phyloP scores from a whole-genome alignment of 495 filamentous ascomycete species.

The Tricharina praecox region DNA sequence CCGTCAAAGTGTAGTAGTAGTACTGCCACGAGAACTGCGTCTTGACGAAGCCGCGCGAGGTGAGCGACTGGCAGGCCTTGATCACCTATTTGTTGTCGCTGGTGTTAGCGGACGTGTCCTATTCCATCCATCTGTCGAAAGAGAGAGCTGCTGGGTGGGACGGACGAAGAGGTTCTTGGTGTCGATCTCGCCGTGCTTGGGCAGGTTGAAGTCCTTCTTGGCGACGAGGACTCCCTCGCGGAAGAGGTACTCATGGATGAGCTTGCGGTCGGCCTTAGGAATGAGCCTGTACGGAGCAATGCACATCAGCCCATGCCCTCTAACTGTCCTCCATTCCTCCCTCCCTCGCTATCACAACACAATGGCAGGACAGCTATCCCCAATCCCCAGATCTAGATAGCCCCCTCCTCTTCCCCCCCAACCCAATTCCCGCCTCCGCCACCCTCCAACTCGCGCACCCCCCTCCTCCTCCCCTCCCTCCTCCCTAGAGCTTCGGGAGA shows the following conservation, averaged over 20 bases:
- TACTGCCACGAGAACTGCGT: slow-evolving; percentile 99
- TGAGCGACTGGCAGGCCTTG: slow-evolving; percentile 95
- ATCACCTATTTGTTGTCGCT: slow-evolving; percentile 46
- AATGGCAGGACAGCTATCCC: too few relatives aligned
- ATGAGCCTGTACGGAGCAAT: slow-evolving; percentile 51
- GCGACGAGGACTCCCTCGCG: slow-evolving; percentile 98
- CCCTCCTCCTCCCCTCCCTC: not conserved
- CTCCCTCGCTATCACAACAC: too few relatives aligned
- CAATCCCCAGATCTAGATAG: not conserved
- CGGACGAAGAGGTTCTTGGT: slow-evolving; percentile 87
- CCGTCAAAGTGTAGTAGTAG: slow-evolving; percentile 99
- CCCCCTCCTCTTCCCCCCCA: not conserved
- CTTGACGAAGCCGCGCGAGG: slow-evolving; percentile 95
- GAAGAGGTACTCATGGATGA: slow-evolving; percentile 99
- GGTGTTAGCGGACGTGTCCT: not conserved
- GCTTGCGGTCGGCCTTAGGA: slow-evolving; percentile 98
- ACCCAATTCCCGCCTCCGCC: not conserved
- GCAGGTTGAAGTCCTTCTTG: slow-evolving; percentile 93
- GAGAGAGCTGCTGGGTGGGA: too few relatives aligned
- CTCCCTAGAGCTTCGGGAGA: too few relatives aligned
- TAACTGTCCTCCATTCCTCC: not conserved
- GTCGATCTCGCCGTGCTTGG: slow-evolving; percentile 86
- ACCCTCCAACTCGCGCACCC: not conserved
- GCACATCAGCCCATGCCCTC: not conserved
- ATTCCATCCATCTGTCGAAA: too few relatives aligned